Evolutionary conservation across 805 yeast species (phyloP).

Genomic region (Zygotorulaspora danielsina): DNA sequence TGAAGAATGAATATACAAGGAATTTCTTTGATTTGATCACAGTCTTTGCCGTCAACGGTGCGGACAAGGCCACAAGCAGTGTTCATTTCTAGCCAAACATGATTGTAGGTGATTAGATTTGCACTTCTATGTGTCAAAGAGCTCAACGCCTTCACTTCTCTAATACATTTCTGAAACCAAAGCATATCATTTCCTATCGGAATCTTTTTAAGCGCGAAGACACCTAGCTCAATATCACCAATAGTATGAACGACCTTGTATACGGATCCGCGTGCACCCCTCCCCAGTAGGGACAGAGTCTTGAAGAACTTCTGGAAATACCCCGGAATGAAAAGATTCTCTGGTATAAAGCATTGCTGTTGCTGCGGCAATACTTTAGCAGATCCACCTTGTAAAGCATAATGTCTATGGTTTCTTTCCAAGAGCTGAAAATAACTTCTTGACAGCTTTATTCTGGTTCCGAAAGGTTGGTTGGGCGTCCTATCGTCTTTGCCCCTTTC

Average conservation of each 20-base stretch:
- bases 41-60: constrained; percentile 17
- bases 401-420: constrained; percentile 19
- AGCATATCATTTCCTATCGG: constrained; percentile 72
- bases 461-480: neutral
- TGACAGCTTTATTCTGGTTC: constrained; percentile 15
- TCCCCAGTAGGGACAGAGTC: constrained; percentile 58
- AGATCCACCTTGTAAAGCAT: constrained; percentile 6
- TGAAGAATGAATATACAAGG: constrained; percentile 79
- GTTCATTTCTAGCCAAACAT: constrained; percentile 81
- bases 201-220: constrained; percentile 79
- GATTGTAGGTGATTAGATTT: constrained; percentile 78
- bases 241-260: constrained; percentile 75
- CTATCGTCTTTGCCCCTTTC: constrained; percentile 1
- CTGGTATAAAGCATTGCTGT: constrained; percentile 39
- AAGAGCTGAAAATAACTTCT: constrained; percentile 22
- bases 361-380: constrained; percentile 11
- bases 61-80: constrained; percentile 41
- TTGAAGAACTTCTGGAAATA: constrained; percentile 72
- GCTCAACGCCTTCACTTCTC: constrained; percentile 71
- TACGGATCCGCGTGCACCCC: constrained; percentile 83
- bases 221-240: constrained; percentile 67
- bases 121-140: constrained; percentile 44
- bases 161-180: constrained; percentile 65
- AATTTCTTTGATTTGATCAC: constrained; percentile 28
- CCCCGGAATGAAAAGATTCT: constrained; percentile 70